A percentile compares a stretch with the other conserved stretches of the same genome.
Evolutionary conservation across 139 green algal species (phyloP).

Genomic region (Tetraselmis chui): DNA sequence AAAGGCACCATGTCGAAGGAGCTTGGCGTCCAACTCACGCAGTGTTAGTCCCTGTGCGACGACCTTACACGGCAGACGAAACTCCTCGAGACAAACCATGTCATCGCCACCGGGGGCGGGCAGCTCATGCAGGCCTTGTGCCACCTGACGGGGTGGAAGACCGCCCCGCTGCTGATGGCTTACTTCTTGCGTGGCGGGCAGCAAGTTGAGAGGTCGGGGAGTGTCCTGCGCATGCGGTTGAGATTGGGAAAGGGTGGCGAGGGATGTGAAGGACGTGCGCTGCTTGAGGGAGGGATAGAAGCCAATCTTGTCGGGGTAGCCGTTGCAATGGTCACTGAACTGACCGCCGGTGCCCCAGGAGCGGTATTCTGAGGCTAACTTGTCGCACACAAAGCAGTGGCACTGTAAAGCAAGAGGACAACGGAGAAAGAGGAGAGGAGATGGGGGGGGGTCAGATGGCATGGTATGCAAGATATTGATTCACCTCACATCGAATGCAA

Average conservation of each 20-base stretch:
- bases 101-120: not conserved
- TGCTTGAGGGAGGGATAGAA: not conserved
- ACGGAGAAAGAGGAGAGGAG: not conserved
- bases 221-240: not conserved
- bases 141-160: too few relatives aligned
- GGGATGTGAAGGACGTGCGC: not conserved
- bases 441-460: not conserved
- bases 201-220: not conserved
- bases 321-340: conserved; percentile 36
- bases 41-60: not conserved
- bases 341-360: conserved; percentile 35
- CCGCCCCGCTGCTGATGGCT: not conserved
- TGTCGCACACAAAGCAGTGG: conserved; percentile 49
- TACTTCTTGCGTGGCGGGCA: not conserved
- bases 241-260: not conserved
- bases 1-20: not conserved
- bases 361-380: conserved; percentile 23
- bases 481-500: too few relatives aligned
- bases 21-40: not conserved
- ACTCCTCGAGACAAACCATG: not conserved
- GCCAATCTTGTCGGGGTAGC: not conserved
- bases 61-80: not conserved
- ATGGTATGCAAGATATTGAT: not conserved
- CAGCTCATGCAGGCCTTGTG: not conserved
- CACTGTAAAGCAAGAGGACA: conserved; percentile 48